Base-by-base conservation (phyloP, 2,329 filamentous ascomycete genomes). In the Beauveria australis region DNA sequence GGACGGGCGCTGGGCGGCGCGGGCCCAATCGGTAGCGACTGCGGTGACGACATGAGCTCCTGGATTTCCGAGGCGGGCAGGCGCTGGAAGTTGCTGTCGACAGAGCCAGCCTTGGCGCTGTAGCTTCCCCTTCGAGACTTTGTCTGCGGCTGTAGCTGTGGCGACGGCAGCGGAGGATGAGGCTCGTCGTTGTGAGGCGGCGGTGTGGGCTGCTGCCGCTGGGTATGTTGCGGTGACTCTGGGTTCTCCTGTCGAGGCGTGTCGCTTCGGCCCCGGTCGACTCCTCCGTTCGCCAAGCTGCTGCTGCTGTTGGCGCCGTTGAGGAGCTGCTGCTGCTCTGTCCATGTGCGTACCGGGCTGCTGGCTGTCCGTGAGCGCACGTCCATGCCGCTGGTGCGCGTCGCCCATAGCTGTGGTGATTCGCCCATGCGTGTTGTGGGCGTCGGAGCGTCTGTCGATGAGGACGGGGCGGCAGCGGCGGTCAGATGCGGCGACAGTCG, bases 1-100 rank as follows among this genome's bases (percentile, higher is more conserved):
- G 72, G 64, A 67, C 74, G 63, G 70, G 73, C 7, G 18, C 33
- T 22, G 57, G 69, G 58, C 62, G 73, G 69, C 66, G 74, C 70
- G 64, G 72, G 70, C 1, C 80, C 79, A 1, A 86, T 70, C 14
- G 84, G 84, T 2, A 87, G 72, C 1, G 83, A 86, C 30, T 84
- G 81, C 6, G 82, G 82, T 1, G 80, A 77, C 30, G 77, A 79
- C 16, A 81, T 79, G 62, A 87, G 71, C 62, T 83, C 79, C 58
- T 83, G 79, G 68, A 87, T 84, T 66, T 85, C 81, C 43, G 76
- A 79, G 8, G 81, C 81, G 0, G 83, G 84, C 28, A 87, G 74
- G 43, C 81, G 79, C 59, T 81, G 77, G 52, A 84, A 72, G 53
- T 73, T 77, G 62, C 78, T 77, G 62, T 78, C 79, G 47, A 73